Evolutionary conservation across 2,329 filamentous ascomycete genomes (phyloP).

Genomic region (Helminthosporium solani): DNA sequence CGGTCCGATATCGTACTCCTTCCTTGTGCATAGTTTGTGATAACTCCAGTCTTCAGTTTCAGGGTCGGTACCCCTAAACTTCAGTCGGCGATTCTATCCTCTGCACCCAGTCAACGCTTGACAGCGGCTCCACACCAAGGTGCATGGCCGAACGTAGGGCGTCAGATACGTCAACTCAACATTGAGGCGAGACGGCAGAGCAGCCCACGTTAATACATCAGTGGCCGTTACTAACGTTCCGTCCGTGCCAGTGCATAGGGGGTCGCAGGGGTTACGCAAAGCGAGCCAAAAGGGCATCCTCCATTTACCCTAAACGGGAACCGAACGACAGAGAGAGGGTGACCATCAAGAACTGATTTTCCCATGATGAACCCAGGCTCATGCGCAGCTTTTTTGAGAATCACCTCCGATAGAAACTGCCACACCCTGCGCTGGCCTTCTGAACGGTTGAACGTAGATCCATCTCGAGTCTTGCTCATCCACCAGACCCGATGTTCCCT

Average conservation of each 20-base stretch:
- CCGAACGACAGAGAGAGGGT: conserved; percentile 9
- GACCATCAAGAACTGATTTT: conserved; percentile 7
- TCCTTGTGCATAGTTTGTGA: neutral
- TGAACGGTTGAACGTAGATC: conserved; percentile 39
- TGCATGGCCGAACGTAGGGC: neutral
- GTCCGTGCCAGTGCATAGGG: conserved; percentile 1
- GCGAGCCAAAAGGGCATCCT: conserved; percentile 1
- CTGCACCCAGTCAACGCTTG: neutral
- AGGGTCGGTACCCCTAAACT: neutral
- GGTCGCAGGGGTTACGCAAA: conserved; percentile 5
- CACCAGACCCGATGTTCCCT: conserved; percentile 27
- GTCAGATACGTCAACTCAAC: neutral
- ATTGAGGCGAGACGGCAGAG: conserved; percentile 1
- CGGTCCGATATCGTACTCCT: too few relatives aligned
- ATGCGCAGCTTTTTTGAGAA: conserved; percentile 33
- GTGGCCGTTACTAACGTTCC: conserved; percentile 1
- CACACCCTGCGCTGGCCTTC: conserved; percentile 31
- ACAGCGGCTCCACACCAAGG: neutral
- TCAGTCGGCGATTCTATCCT: neutral
- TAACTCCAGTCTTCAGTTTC: neutral
- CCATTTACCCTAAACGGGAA: conserved; percentile 13
- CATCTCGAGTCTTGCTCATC: conserved; percentile 27
- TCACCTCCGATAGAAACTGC: conserved; percentile 31
- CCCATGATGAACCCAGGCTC: conserved; percentile 22
- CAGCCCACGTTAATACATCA: neutral